Percentiles rank a stretch among this genome's conserved stretches.
Conservation (phyloP, 1,139 yeast species). For the Yueomyces sp. region DNA sequence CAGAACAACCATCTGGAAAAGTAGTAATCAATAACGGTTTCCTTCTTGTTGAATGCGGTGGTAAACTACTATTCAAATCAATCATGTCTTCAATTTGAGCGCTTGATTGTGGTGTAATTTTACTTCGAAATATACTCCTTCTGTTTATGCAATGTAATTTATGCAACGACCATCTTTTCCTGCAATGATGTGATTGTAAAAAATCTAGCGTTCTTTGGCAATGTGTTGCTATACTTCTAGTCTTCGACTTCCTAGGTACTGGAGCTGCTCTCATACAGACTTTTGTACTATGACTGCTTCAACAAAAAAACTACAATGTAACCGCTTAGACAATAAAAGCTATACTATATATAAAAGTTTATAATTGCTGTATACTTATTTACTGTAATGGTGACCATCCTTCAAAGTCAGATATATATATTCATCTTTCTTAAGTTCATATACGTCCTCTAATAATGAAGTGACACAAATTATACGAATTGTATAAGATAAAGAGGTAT, state of each 20-base stretch:
- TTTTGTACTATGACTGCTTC: neutral
- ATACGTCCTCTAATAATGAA: too few species aligned
- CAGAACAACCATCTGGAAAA: slow-evolving; percentile 17
- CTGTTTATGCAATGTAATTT: neutral
- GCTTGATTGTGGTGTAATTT: slow-evolving; percentile 11
- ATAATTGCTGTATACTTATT: too few species aligned
- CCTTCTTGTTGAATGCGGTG: slow-evolving; percentile 7
- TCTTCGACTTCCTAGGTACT: neutral
- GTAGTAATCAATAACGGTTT: slow-evolving; percentile 22
- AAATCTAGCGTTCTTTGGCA: neutral
- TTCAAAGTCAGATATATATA: too few species aligned
- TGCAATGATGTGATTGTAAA: neutral
- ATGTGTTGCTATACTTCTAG: neutral
- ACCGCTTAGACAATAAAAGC: too few species aligned
- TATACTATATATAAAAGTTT: too few species aligned
- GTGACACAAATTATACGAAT: too few species aligned
- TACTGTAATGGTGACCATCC: too few species aligned
- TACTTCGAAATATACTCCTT: neutral
- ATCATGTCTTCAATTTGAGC: slow-evolving; percentile 17
- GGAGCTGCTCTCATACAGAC: neutral
- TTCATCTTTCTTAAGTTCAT: too few species aligned
- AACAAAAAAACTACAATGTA: neutral
- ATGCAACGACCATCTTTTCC: neutral
- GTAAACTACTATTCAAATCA: slow-evolving; percentile 12
- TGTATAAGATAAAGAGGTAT: too few species aligned